phyloP scores from a whole-genome alignment of 768 basidiomycete species.

The Lentinus tigrinus region DNA sequence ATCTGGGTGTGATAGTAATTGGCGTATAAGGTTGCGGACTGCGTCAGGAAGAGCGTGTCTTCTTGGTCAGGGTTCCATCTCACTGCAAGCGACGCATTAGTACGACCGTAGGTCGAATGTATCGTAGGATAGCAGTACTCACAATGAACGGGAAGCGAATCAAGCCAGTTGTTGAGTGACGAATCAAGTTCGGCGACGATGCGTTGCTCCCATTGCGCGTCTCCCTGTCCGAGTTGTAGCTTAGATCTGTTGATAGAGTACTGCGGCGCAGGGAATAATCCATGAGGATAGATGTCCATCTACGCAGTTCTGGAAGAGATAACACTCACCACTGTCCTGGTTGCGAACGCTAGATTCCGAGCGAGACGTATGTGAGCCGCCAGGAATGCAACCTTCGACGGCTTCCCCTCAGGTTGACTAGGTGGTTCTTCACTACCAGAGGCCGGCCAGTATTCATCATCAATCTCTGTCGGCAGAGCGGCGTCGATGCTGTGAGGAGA shows the following conservation, averaged over 20 bases:
- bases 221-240: constrained; percentile 48
- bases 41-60: constrained; percentile 23
- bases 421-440: constrained; percentile 48
- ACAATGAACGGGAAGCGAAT: constrained; percentile 62
- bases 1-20: constrained; percentile 55
- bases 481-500: constrained; percentile 55
- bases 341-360: constrained; percentile 61
- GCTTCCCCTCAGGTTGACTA: constrained; percentile 64
- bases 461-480: constrained; percentile 61
- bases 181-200: constrained; percentile 74
- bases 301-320: neutral
- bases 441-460: constrained; percentile 67
- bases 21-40: constrained; percentile 36
- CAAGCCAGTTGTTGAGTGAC: constrained; percentile 74
- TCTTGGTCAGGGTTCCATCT: constrained; percentile 36
- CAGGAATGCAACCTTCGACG: constrained; percentile 54
- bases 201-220: constrained; percentile 59
- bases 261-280: constrained; percentile 31
- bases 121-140: constrained; percentile 9
- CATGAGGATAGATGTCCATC: too few relatives aligned
- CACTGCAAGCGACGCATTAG: constrained; percentile 15
- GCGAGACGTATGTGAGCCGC: constrained; percentile 52
- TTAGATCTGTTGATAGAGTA: constrained; percentile 72
- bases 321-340: constrained; percentile 56
- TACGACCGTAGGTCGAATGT: constrained; percentile 21